phyloP scores from a whole-genome alignment of 768 basidiomycete genomes.

The Leccinum uliginosum region DNA sequence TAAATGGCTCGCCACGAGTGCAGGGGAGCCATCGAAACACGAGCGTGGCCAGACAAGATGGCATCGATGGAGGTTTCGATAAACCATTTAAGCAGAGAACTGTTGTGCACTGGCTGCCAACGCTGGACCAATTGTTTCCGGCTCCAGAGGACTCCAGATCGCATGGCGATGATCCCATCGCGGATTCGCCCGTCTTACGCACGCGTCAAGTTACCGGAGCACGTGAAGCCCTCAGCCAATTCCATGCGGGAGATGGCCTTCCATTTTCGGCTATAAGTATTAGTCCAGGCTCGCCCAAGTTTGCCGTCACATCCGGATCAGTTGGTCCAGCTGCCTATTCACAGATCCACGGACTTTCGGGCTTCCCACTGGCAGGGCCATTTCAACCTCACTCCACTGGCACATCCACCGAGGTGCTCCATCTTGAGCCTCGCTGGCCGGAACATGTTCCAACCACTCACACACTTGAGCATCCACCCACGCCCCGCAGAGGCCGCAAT shows the following conservation, averaged over 20 bases:
- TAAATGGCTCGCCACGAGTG: conserved; percentile 10
- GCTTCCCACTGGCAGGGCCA: conserved; percentile 21
- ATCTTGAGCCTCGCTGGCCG: conserved; percentile 3
- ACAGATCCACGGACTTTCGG: conserved; percentile 25
- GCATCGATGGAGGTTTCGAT: conserved; percentile 2
- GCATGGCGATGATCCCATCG: conserved; percentile 5
- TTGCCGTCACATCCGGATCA: conserved; percentile 4
- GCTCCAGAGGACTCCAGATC: background rate
- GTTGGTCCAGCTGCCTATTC: background rate
- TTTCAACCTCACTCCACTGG: background rate
- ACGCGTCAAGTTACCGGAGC: conserved; percentile 10
- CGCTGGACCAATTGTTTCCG: conserved; percentile 28
- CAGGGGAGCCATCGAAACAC: conserved; percentile 11
- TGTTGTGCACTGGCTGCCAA: conserved; percentile 7
- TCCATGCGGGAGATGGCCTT: conserved; percentile 10
- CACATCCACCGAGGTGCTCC: background rate
- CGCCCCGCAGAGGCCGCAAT: conserved; percentile 10
- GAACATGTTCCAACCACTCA: conserved; percentile 5
- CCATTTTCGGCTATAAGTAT: conserved; percentile 6
- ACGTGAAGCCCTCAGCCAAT: conserved; percentile 8
- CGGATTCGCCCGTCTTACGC: conserved; percentile 28
- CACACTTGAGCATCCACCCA: background rate
- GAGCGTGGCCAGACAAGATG: conserved; percentile 10
- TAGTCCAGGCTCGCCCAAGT: conserved; percentile 4
- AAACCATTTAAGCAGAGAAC: conserved; percentile 6